Conservation (phyloP, 169 alveolate genomes). For the Plasmodium fragile region DNA sequence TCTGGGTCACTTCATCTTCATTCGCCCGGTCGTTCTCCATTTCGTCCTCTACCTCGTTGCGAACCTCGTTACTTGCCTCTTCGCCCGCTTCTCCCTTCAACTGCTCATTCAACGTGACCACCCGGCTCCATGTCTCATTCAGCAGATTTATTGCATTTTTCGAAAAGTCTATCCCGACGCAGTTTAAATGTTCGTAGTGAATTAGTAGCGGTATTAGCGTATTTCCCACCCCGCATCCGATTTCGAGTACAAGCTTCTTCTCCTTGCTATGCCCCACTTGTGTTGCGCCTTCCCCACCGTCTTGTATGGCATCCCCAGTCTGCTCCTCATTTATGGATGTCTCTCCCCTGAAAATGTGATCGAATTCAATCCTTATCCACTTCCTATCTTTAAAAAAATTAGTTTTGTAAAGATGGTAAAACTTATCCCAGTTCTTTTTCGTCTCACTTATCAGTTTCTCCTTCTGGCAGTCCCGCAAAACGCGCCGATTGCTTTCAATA, state of each 20-base stretch:
- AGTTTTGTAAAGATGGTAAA: constrained; percentile 91
- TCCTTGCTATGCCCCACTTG: background rate
- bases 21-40: background rate
- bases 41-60: background rate
- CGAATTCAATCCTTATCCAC: constrained; percentile 91
- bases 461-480: constrained; percentile 38
- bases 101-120: constrained; percentile 15
- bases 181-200: constrained; percentile 80
- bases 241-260: constrained; percentile 83
- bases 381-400: constrained; percentile 94
- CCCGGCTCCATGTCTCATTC: constrained; percentile 77
- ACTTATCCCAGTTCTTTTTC: constrained; percentile 92
- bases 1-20: background rate
- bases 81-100: constrained; percentile 66
- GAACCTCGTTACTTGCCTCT: background rate
- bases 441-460: constrained; percentile 88
- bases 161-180: constrained; percentile 93
- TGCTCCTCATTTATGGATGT: constrained; percentile 42
- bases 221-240: constrained; percentile 97
- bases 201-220: constrained; percentile 91
- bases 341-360: constrained; percentile 82
- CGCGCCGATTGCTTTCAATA: constrained; percentile 56
- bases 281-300: constrained; percentile 21
- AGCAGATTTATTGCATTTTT: constrained; percentile 91
- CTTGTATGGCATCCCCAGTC: constrained; percentile 16